phyloP scores from a whole-genome alignment of 2,329 filamentous ascomycete genomes.

The Exserohilum rostratum region DNA sequence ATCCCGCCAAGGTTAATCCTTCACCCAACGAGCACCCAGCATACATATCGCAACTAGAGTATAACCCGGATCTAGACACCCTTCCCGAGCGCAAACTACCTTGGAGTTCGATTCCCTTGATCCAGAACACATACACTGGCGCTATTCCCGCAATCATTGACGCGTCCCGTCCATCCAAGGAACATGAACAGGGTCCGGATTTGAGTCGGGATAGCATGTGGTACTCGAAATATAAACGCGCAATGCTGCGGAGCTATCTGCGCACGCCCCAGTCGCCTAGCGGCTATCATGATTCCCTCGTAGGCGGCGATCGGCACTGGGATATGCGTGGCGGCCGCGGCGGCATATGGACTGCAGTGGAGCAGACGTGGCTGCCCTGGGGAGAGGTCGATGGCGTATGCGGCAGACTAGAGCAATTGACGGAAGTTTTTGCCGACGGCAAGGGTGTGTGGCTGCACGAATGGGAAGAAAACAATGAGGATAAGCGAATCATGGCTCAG shows the following conservation, averaged over 20 bases:
- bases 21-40: slow-evolving; percentile 36
- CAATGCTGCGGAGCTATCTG: slow-evolving; percentile 57
- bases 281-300: slow-evolving; percentile 52
- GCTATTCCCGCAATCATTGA: slow-evolving; percentile 55
- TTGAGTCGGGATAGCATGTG: slow-evolving; percentile 56
- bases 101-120: slow-evolving; percentile 53
- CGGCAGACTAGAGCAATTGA: slow-evolving; percentile 45
- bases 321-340: slow-evolving; percentile 59
- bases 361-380: slow-evolving; percentile 56
- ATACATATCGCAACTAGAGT: slow-evolving; percentile 39
- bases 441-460: slow-evolving; percentile 51
- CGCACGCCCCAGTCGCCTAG: slow-evolving; percentile 52
- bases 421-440: slow-evolving; percentile 56
- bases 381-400: slow-evolving; percentile 52
- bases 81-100: slow-evolving; percentile 50
- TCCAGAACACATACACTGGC: slow-evolving; percentile 57
- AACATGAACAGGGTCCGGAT: slow-evolving; percentile 20
- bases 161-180: slow-evolving; percentile 31
- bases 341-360: slow-evolving; percentile 60
- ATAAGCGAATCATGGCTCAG: slow-evolving; percentile 10
- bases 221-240: slow-evolving; percentile 56
- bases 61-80: slow-evolving; percentile 46
- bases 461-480: slow-evolving; percentile 21
- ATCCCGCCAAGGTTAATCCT: slow-evolving; percentile 32
- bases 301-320: slow-evolving; percentile 57